Conservation (phyloP, 2,329 filamentous ascomycete species). For the Colletotrichum tamarilloi region DNA sequence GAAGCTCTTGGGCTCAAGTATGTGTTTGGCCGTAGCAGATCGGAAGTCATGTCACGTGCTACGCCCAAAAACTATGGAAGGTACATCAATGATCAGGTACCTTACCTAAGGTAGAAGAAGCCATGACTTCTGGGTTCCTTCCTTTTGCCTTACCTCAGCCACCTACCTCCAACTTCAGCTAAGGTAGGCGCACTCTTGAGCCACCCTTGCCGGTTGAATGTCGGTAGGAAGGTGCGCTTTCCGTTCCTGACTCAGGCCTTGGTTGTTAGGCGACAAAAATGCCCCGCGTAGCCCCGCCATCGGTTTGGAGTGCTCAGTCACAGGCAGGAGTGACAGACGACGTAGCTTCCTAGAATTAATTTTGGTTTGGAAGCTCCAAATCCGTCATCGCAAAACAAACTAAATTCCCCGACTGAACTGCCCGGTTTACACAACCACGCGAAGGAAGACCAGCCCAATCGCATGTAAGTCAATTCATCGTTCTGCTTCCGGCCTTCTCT, state of each 20-base stretch:
- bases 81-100: too few relatives aligned
- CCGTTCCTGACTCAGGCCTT: conserved; percentile 2
- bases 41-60: conserved; percentile 3
- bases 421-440: neutral
- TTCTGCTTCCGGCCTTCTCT: neutral
- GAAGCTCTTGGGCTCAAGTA: conserved; percentile 2
- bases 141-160: neutral
- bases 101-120: too few relatives aligned
- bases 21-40: neutral
- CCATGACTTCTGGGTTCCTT: neutral
- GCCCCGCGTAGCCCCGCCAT: conserved; percentile 36
- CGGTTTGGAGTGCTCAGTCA: conserved; percentile 15
- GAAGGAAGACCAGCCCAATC: neutral
- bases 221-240: neutral
- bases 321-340: conserved; percentile 29
- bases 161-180: neutral
- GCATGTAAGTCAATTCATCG: neutral
- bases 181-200: neutral
- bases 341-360: conserved; percentile 27
- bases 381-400: conserved; percentile 5
- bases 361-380: conserved; percentile 15
- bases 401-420: neutral
- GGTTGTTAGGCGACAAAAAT: conserved; percentile 15
- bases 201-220: neutral
- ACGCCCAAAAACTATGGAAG: too few relatives aligned